Base-by-base conservation (phyloP, 148 eudicot genomes). In the Heliamphora exappendiculata region DNA sequence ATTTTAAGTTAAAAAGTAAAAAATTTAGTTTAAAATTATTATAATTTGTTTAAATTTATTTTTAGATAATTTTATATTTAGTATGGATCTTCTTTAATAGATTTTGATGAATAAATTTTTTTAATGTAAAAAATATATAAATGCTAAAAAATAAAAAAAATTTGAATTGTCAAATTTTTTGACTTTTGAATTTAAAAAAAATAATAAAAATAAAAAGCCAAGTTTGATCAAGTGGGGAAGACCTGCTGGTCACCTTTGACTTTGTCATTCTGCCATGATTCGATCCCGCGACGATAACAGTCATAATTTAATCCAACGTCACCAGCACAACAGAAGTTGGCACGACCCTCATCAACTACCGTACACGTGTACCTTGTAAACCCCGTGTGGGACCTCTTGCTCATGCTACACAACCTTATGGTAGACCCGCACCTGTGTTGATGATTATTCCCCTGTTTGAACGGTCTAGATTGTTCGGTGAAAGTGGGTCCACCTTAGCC, bases 201-300 rank as follows among this genome's bases (percentile, higher is more conserved):
- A 42, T 42, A 0, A 6, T 42, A 42, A 5, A 10, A 42, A 42
- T 42, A 10, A 42, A 42, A 42, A 5, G 8, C 45, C 10, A 10
- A 42, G 10, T 0, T 9, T 11, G 33, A 7, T 73, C 13, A 7
- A 0, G 22, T 16, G 47, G 22, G 76, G 50, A 41, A 20, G 24
- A 3, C 51, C 3, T 37, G 66, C 76, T 24, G 24, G n/a, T n/a
- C n/a, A 73, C 66, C 47, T 26, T 73, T 73, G 76, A 73, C 63
- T 36, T 54, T 22, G 3, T 72, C n/a, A 22, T n/a, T 13, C n/a
- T 33, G 33, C 7, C 11, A 72, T n/a, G 47, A 72, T 53, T 69
- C 39, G 10, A 72, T 31, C 17, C 45, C 0, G 51, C 28, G 59
- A 34, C 33, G 62, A 20, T 10, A 51, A 51, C 31, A 33, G 19